Percentiles rank a stretch among this genome's conserved stretches.
phyloP scores from a whole-genome alignment of 2,329 filamentous ascomycete species.

The Xylariaceae sp. region DNA sequence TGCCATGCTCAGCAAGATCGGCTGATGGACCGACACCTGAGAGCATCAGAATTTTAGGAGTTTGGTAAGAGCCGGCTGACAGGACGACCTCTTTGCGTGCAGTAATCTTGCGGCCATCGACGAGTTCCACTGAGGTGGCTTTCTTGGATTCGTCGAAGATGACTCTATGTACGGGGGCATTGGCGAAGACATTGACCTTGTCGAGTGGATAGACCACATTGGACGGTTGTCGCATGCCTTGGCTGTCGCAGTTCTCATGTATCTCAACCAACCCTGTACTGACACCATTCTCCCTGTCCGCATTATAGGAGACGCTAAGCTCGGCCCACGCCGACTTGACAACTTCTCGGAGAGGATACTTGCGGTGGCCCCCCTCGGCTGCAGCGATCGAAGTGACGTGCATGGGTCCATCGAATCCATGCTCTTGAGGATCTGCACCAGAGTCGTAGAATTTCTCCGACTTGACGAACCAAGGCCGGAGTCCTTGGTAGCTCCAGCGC shows the following conservation, averaged over 20 bases:
- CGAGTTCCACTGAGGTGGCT: constrained; percentile 40
- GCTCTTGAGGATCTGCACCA: constrained; percentile 29
- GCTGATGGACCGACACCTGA: constrained; percentile 33
- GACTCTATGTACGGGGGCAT: constrained; percentile 14
- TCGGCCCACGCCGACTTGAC: constrained; percentile 31
- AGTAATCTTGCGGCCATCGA: constrained; percentile 25
- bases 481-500: constrained; percentile 41
- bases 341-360: constrained; percentile 32
- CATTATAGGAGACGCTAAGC: constrained; percentile 27
- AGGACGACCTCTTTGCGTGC: constrained; percentile 33
- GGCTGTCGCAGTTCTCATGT: constrained; percentile 19
- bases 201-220: constrained; percentile 21
- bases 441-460: constrained; percentile 27
- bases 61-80: constrained; percentile 30
- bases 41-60: constrained; percentile 33
- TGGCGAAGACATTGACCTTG: constrained; percentile 20
- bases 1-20: constrained; percentile 31
- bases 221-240: constrained; percentile 22
- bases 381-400: constrained; percentile 22
- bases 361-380: constrained; percentile 25
- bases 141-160: constrained; percentile 19
- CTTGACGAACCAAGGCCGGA: constrained; percentile 43
- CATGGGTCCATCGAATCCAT: constrained; percentile 30
- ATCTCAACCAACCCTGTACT: constrained; percentile 34
- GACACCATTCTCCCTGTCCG: constrained; percentile 29